Conservation (phyloP, 495 filamentous ascomycete genomes). For the Penicillium manginii region DNA sequence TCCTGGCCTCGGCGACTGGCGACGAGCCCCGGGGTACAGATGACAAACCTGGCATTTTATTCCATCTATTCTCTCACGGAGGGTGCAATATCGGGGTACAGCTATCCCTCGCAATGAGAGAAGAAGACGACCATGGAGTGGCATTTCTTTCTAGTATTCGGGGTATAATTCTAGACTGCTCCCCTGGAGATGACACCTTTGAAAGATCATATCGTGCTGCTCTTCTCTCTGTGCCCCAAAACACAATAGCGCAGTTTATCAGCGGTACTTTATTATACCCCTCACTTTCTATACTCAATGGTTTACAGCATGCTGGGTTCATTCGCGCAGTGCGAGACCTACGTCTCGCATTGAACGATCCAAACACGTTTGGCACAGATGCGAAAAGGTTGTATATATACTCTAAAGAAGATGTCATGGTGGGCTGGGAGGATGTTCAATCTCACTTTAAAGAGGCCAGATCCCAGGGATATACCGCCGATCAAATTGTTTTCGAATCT, state of each 20-base stretch:
- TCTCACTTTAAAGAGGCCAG: constrained; percentile 34
- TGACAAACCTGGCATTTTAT: constrained; percentile 20
- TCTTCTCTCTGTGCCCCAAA: constrained; percentile 20
- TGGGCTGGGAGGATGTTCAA: constrained; percentile 41
- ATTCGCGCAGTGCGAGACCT: constrained; percentile 29
- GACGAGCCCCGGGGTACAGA: not conserved
- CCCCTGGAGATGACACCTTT: constrained; percentile 34
- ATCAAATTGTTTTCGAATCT: constrained; percentile 30
- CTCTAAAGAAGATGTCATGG: constrained; percentile 39
- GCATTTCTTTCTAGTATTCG: constrained; percentile 17
- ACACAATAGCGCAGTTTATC: constrained; percentile 15
- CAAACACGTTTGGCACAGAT: constrained; percentile 20
- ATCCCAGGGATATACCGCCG: constrained; percentile 30
- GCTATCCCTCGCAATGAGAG: constrained; percentile 28
- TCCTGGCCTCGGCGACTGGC: constrained; percentile 14
- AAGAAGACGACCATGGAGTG: constrained; percentile 15
- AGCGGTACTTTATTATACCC: constrained; percentile 29
- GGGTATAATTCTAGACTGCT: constrained; percentile 35
- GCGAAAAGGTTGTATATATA: constrained; percentile 38
- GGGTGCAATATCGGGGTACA: constrained; percentile 32
- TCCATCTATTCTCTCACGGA: constrained; percentile 38
- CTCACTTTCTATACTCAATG: constrained; percentile 19
- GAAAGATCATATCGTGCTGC: constrained; percentile 28
- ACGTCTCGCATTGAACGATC: constrained; percentile 30
- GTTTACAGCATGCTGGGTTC: constrained; percentile 23